Evolutionary conservation across 2,329 filamentous ascomycete species (phyloP).

Genomic region (Calonectria pseudoreteaudii): DNA sequence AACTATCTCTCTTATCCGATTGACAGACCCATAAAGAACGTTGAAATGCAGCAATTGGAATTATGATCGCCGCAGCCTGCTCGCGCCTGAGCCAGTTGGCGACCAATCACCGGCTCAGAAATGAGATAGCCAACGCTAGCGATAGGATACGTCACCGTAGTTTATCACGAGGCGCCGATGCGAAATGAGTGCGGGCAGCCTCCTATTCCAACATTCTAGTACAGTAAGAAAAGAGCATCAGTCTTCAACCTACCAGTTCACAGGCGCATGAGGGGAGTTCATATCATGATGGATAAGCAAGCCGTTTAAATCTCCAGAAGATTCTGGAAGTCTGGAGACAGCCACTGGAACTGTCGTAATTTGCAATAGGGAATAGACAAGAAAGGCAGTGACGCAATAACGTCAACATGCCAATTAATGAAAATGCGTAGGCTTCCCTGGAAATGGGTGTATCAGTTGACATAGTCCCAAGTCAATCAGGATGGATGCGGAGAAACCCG

Average conservation of each 20-base stretch:
- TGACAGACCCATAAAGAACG: not conserved
- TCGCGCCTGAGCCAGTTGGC: not conserved
- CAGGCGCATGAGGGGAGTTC: not conserved
- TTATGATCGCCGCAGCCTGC: not conserved
- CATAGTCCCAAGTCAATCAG: not conserved
- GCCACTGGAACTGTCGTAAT: not conserved
- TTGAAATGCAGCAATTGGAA: not conserved
- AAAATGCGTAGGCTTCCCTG: not conserved
- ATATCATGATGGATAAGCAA: not conserved
- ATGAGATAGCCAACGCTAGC: not conserved
- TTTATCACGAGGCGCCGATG: not conserved
- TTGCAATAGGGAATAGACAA: not conserved
- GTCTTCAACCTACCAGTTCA: not conserved
- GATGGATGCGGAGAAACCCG: not conserved
- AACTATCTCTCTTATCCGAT: not conserved
- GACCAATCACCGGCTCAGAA: not conserved
- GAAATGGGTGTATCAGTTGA: not conserved
- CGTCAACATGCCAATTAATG: not conserved
- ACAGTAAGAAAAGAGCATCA: not conserved
- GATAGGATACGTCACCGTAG: not conserved
- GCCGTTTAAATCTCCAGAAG: not conserved
- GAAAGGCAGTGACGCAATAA: not conserved
- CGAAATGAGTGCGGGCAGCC: not conserved
- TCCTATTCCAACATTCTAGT: not conserved
- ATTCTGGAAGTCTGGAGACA: not conserved